Conservation (phyloP, 2,329 filamentous ascomycete species). For the Penicillium sp. region DNA sequence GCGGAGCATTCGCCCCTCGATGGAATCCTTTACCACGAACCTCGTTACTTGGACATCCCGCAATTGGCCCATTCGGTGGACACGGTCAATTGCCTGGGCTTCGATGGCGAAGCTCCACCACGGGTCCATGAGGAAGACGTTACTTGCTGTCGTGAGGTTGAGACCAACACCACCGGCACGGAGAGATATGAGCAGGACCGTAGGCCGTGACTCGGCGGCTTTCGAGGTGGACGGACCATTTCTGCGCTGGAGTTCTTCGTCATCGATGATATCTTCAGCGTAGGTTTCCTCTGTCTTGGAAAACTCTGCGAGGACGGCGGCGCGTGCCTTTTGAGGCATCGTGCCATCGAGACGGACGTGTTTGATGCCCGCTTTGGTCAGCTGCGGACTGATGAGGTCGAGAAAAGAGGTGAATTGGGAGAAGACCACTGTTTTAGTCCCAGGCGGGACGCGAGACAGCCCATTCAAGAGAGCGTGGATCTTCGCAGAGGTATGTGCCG, state of each 20-base stretch:
- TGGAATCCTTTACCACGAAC: conserved; percentile 66
- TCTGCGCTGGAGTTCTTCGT: conserved; percentile 27
- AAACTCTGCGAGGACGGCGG: conserved; percentile 73
- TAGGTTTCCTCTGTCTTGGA: conserved; percentile 41
- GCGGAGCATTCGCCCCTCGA: conserved; percentile 83
- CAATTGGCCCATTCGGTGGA: conserved; percentile 93
- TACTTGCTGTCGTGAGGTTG: conserved; percentile 81
- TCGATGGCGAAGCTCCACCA: conserved; percentile 99
- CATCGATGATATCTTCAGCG: conserved; percentile 33
- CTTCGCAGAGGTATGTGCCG: conserved; percentile 67
- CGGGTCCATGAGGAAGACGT: conserved; percentile 98
- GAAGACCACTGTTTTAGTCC: conserved; percentile 86
- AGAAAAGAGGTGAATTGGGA: conserved; percentile 97
- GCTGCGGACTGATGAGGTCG: conserved; percentile 78
- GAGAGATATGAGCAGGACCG: conserved; percentile 74
- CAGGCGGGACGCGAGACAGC: conserved; percentile 65
- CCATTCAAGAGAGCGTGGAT: conserved; percentile 73
- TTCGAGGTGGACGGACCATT: not conserved
- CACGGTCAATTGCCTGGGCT: conserved; percentile 93
- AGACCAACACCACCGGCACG: conserved; percentile 89
- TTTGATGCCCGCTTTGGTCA: conserved; percentile 65
- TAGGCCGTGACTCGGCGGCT: conserved; percentile 21
- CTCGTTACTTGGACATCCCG: conserved; percentile 78
- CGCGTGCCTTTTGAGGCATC: conserved; percentile 79
- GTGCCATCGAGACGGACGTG: conserved; percentile 87